phyloP scores from a whole-genome alignment of 106 monocot species.

The Posidonia australis region DNA sequence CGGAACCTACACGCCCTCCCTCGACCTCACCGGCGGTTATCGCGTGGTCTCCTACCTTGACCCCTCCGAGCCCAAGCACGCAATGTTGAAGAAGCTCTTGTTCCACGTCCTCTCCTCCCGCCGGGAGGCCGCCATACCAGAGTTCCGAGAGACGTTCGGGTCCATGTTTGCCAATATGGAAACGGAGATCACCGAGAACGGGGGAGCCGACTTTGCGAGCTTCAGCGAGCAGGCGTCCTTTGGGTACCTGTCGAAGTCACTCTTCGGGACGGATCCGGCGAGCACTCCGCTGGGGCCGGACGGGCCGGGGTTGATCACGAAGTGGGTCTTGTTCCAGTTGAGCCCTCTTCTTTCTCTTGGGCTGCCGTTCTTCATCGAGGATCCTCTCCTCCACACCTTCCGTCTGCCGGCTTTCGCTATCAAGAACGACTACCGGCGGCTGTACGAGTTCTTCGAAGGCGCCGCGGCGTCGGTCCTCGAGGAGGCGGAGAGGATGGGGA shows the following conservation, averaged over 20 bases:
- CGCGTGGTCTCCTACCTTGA: conserved; percentile 84
- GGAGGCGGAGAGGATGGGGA: conserved; percentile 59
- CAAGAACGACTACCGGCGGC: conserved; percentile 40
- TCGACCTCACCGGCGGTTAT: conserved; percentile 65
- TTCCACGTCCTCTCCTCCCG: conserved; percentile 57
- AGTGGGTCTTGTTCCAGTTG: conserved; percentile 77
- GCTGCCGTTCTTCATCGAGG: conserved; percentile 51
- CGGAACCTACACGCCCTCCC: conserved; percentile 83
- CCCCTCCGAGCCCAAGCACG: conserved; percentile 78
- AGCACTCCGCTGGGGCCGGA: conserved; percentile 40
- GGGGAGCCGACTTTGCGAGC: conserved; percentile 59
- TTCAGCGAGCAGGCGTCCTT: conserved; percentile 63
- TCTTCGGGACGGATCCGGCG: conserved; percentile 44
- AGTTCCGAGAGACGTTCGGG: conserved; percentile 51
- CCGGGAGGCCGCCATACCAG: conserved; percentile 40
- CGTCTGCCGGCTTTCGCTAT: conserved; percentile 51
- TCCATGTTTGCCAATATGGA: conserved; percentile 48
- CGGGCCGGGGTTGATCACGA: conserved; percentile 44
- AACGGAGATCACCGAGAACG: conserved; percentile 29
- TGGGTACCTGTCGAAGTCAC: conserved; percentile 40
- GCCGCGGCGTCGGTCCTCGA: conserved; percentile 35
- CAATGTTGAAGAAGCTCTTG: conserved; percentile 53
- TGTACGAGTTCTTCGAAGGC: conserved; percentile 56
- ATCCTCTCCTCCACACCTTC: conserved; percentile 45
- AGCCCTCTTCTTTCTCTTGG: conserved; percentile 63